These are phyloP conservation scores for Kwoniella botswanensis DNA, from an alignment of 768 basidiomycete genomes.

Conservation along the genomic window DNA sequence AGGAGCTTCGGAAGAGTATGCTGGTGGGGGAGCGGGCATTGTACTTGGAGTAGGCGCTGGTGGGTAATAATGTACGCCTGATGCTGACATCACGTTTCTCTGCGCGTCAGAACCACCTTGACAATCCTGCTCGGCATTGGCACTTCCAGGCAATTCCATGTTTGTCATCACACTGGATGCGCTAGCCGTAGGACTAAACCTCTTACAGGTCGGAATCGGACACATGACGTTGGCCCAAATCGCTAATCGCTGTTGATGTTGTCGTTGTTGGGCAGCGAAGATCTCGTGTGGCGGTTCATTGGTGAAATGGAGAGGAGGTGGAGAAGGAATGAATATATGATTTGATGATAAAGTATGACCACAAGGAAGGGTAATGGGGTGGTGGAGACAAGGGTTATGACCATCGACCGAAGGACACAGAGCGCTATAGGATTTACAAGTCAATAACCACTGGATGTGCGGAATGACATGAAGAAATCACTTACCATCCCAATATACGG, in stretches of 20 bases:
- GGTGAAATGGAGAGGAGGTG: slow-evolving; percentile 58
- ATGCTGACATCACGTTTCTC: slow-evolving; percentile 24
- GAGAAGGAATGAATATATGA: slow-evolving; percentile 60
- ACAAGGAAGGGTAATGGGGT: slow-evolving; percentile 71
- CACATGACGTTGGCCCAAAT: slow-evolving; percentile 53
- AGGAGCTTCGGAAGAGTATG: slow-evolving; percentile 33
- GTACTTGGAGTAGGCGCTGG: slow-evolving; percentile 20
- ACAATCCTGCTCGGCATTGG: background rate
- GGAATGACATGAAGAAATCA: background rate
- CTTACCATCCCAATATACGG: slow-evolving; percentile 49
- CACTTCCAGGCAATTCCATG: background rate
- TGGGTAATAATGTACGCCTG: slow-evolving; percentile 50
- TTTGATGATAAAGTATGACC: slow-evolving; percentile 78
- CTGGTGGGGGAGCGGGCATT: slow-evolving; percentile 27
- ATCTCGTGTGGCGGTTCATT: slow-evolving; percentile 61
- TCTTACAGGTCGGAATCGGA: slow-evolving; percentile 53
- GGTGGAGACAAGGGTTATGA: slow-evolving; percentile 56
- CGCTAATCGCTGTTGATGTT: slow-evolving; percentile 46
- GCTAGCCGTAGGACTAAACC: slow-evolving; percentile 40
- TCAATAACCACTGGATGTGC: background rate
- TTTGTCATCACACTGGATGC: slow-evolving; percentile 10
- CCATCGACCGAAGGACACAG: slow-evolving; percentile 45
- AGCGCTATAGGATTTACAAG: slow-evolving; percentile 29
- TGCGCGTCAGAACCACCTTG: slow-evolving; percentile 1
- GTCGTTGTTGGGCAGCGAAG: slow-evolving; percentile 54